Percentiles rank a stretch among this genome's conserved stretches.
Conservation (phyloP, 345 rosid genomes). For the Schrenkiella parvula region DNA sequence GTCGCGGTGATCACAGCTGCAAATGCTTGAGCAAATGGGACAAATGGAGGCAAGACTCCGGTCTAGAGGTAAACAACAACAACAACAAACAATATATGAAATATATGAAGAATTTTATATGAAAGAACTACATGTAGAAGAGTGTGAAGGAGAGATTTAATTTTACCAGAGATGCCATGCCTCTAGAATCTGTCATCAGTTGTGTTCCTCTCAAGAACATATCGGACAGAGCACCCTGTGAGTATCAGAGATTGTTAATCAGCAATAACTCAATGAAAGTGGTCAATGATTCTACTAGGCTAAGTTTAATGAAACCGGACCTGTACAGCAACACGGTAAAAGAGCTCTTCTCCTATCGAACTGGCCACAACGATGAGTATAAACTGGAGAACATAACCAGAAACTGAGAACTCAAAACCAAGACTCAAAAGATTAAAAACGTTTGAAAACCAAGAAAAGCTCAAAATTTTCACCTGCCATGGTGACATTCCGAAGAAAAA, state of each 20-base stretch:
- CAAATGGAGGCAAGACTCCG: conserved; percentile 88
- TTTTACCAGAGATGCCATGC: conserved; percentile 84
- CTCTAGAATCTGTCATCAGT: conserved; percentile 56
- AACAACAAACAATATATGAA: not conserved
- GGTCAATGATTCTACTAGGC: not conserved
- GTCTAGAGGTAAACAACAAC: conserved; percentile 39
- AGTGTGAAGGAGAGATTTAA: not conserved
- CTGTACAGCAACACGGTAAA: conserved; percentile 97
- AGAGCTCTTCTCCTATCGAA: conserved; percentile 98
- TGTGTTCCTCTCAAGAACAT: conserved; percentile 79
- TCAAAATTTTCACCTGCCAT: conserved; percentile 60
- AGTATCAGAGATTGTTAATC: not conserved
- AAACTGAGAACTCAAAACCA: conserved; percentile 4
- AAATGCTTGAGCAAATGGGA: conserved; percentile 95
- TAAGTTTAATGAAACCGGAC: conserved; percentile 27
- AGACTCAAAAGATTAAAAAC: not conserved
- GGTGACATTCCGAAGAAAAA: conserved; percentile 98
- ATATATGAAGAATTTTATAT: not conserved
- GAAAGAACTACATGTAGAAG: not conserved
- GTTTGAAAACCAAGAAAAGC: not conserved
- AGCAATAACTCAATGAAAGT: not conserved
- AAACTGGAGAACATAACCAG: conserved; percentile 44
- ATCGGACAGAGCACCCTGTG: conserved; percentile 83
- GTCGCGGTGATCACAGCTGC: conserved; percentile 91
- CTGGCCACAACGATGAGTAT: conserved; percentile 81